Evolutionary conservation across 768 basidiomycete species (phyloP), one percentile per base, ranked within the genome.

Genomic region (Calocybe cyanea): DNA sequence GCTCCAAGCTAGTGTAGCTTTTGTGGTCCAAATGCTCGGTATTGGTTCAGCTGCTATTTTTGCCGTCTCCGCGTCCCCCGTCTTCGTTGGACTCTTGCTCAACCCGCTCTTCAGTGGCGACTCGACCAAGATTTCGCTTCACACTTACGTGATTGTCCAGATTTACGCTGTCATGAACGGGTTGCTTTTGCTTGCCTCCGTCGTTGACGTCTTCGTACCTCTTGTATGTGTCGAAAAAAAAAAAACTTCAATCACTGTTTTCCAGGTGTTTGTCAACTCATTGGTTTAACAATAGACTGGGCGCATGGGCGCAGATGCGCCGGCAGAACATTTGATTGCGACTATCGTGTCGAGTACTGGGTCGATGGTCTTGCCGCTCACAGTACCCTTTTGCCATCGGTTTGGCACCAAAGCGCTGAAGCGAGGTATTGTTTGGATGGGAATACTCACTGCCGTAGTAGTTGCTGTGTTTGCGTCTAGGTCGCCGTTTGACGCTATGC

Each of bases 151-250:
- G 0, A 38, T 89, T 17, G 87, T 74, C 0, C 76, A 79, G 64
- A 46, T 68, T 9, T 58, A 78, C 34, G 81, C 81, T 7, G 60
- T 88, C 19, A 57, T 81, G 8, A 69, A 76, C 0, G 83, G 86
- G 17, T 64, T 75, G 0, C 72, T 87, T 54, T 57, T 88, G 25
- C 58, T 81, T 31, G 61, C 76, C 33, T 73, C 80, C 4, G 79
- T 86, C 2, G 55, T 90, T 34, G 88, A 94, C 36, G 85, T 97
- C 17, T 96, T 98, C 57, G 90, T 95, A 0, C 95, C 95, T 6
- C 64, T 96, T 57, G 87, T 87, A 51, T 41, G 78, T 64, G 11
- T 42, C n/a, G n/a, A n/a, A n/a, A n/a, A n/a, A n/a, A n/a, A n/a
- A n/a, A n/a, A n/a, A n/a, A n/a, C n/a, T n/a, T n/a, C n/a, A n/a